These are phyloP conservation scores for Backusella circina DNA, from an alignment of 192 early-diverging fungal species.

Conservation along the genomic window DNA sequence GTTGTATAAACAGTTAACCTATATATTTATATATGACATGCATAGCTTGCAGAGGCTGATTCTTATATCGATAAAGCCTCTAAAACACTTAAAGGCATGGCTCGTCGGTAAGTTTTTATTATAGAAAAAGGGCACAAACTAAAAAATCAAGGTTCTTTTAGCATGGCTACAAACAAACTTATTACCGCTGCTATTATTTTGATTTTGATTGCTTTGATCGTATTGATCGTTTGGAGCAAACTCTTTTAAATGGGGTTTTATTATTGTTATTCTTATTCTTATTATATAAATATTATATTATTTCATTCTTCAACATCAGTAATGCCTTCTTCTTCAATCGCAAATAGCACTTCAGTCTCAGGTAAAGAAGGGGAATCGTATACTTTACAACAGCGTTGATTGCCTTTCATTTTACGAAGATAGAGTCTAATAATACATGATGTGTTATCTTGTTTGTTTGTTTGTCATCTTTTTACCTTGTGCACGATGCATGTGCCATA, in stretches of 20 bases:
- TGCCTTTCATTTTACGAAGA: conserved; percentile 87
- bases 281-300: not conserved
- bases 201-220: conserved; percentile 75
- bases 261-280: not conserved
- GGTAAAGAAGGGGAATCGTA: conserved; percentile 96
- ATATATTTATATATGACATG: no score
- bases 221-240: conserved; percentile 83
- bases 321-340: conserved; percentile 87
- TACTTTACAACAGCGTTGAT: conserved; percentile 92
- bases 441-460: not conserved
- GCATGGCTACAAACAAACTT: conserved; percentile 85
- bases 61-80: conserved; percentile 64
- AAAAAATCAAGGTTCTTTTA: conserved; percentile 26
- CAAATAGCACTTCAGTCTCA: conserved; percentile 89
- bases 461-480: conserved; percentile 54
- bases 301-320: conserved; percentile 72
- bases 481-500: conserved; percentile 95
- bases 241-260: conserved; percentile 34
- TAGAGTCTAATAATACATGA: conserved; percentile 50
- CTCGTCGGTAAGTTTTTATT: conserved; percentile 56
- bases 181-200: conserved; percentile 84
- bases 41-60: conserved; percentile 74
- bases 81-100: conserved; percentile 68
- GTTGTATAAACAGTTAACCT: no score
- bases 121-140: not conserved